These are phyloP conservation scores for Hygrocybe punicea DNA, from an alignment of 768 basidiomycete genomes.

Conservation along the genomic window DNA sequence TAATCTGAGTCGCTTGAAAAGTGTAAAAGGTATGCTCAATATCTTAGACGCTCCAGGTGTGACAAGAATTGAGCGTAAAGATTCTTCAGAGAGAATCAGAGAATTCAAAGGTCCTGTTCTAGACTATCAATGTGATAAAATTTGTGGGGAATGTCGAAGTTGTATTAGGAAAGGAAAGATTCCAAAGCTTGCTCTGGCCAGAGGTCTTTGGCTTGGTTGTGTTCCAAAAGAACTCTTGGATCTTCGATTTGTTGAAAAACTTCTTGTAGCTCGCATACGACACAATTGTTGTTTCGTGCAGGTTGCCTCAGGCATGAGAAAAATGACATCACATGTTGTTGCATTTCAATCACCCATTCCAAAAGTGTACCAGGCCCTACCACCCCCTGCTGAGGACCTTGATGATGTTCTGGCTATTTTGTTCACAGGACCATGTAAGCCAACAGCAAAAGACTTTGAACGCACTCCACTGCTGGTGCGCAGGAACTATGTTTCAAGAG, in stretches of 20 bases:
- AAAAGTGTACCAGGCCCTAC: conserved; percentile 31
- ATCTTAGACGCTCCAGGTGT: conserved; percentile 8
- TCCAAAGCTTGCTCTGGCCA: conserved; percentile 23
- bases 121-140: conserved; percentile 5
- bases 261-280: conserved; percentile 19
- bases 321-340: conserved; percentile 10
- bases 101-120: conserved; percentile 17
- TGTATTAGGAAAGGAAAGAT: conserved; percentile 4
- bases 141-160: conserved; percentile 10
- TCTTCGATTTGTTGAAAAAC: conserved; percentile 26
- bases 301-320: conserved; percentile 19
- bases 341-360: conserved; percentile 30
- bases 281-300: conserved; percentile 28
- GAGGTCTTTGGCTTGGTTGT: conserved; percentile 34
- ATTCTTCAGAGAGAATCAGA: conserved; percentile 3
- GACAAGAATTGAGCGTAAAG: conserved; percentile 6
- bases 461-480: conserved; percentile 33
- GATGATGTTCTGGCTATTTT: conserved; percentile 33
- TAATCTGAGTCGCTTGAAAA: conserved; percentile 7
- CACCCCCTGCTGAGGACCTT: conserved; percentile 31
- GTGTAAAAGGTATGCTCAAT: conserved; percentile 4
- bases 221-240: conserved; percentile 23
- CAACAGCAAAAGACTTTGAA: conserved; percentile 28
- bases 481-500: conserved; percentile 17
- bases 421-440: conserved; percentile 26